Evolutionary conservation across 31 red algal genomes (phyloP).

Genomic region (Asparagopsis taxiformis): DNA sequence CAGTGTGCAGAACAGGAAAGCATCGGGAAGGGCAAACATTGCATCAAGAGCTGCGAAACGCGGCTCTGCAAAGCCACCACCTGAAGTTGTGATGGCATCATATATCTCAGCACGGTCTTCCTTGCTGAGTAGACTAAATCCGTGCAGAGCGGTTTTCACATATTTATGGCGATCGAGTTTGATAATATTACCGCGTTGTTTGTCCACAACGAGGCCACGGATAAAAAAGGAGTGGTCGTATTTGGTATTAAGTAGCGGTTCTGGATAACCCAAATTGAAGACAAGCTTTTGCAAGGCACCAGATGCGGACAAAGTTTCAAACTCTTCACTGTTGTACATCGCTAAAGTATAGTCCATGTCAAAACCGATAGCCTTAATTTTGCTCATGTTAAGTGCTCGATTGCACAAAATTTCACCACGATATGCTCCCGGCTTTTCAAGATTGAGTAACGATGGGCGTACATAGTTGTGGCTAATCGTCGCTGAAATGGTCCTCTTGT

Average conservation of each 20-base stretch:
- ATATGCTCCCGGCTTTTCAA: no score
- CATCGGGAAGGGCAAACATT: slow-evolving; percentile 93
- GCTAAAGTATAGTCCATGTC: slow-evolving; percentile 98
- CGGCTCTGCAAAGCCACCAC: slow-evolving; percentile 61
- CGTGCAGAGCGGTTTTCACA: slow-evolving; percentile 87
- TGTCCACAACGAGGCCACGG: slow-evolving; percentile 93
- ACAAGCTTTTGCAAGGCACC: slow-evolving; percentile 80
- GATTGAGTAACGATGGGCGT: no score
- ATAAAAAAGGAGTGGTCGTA: slow-evolving; percentile 87
- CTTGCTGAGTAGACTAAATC: slow-evolving; percentile 66
- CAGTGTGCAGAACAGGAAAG: slow-evolving; percentile 81
- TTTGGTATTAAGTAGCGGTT: slow-evolving; percentile 42
- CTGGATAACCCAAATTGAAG: slow-evolving; percentile 71
- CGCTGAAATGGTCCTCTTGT: no score
- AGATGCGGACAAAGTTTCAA: slow-evolving; percentile 79
- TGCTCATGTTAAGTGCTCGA: slow-evolving; percentile 91
- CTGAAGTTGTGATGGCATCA: slow-evolving; percentile 50
- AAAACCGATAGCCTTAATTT: slow-evolving; percentile 92
- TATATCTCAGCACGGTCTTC: slow-evolving; percentile 79
- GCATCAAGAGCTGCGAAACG: slow-evolving; percentile 88
- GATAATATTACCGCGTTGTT: slow-evolving; percentile 84
- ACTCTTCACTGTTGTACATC: slow-evolving; percentile 78
- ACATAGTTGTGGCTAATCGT: no score
- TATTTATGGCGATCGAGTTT: slow-evolving; percentile 99
- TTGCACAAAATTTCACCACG: slow-evolving; percentile 99